Evolutionary conservation across 805 yeast genomes (phyloP).

Genomic region (Candida endomychidarum): DNA sequence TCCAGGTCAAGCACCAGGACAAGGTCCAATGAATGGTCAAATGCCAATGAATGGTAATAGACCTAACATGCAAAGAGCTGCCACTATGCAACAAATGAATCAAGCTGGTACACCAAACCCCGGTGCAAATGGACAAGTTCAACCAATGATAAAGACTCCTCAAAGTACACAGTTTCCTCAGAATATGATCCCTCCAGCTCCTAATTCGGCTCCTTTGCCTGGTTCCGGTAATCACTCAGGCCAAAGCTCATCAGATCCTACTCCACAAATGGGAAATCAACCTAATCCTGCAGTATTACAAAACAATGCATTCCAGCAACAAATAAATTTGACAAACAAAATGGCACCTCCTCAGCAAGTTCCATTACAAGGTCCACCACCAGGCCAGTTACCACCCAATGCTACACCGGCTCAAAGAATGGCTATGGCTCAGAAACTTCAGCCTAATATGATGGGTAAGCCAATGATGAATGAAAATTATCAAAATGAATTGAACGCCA

Average conservation of each 20-base stretch:
- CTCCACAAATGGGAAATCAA: constrained; percentile 30
- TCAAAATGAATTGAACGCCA: constrained; percentile 32
- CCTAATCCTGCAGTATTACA: constrained; percentile 18
- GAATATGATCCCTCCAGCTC: constrained; percentile 15
- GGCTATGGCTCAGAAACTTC: constrained; percentile 4
- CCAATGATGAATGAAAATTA: constrained; percentile 10
- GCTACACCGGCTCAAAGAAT: constrained; percentile 4
- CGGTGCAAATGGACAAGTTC: constrained; percentile 8
- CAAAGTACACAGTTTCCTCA: constrained; percentile 8
- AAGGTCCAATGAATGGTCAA: constrained; percentile 7
- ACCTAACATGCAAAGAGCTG: constrained; percentile 23
- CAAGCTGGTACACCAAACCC: constrained; percentile 3
- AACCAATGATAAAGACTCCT: constrained; percentile 9
- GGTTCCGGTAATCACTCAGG: constrained; percentile 14
- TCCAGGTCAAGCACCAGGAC: too few relatives aligned
- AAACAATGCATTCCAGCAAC: constrained; percentile 8
- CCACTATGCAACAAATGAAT: constrained; percentile 22
- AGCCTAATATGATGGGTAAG: constrained; percentile 4
- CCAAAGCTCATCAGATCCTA: constrained; percentile 26
- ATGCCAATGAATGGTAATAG: constrained; percentile 11
- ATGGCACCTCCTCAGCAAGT: constrained; percentile 7
- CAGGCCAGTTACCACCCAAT: constrained; percentile 5
- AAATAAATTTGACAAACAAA: constrained; percentile 6
- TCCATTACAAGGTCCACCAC: constrained; percentile 1
- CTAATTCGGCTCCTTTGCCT: constrained; percentile 26